Percentiles rank a stretch among this genome's conserved stretches.
Evolutionary conservation across 2,329 filamentous ascomycete genomes (phyloP).

Genomic region (Aaosphaeria pasadenensis): DNA sequence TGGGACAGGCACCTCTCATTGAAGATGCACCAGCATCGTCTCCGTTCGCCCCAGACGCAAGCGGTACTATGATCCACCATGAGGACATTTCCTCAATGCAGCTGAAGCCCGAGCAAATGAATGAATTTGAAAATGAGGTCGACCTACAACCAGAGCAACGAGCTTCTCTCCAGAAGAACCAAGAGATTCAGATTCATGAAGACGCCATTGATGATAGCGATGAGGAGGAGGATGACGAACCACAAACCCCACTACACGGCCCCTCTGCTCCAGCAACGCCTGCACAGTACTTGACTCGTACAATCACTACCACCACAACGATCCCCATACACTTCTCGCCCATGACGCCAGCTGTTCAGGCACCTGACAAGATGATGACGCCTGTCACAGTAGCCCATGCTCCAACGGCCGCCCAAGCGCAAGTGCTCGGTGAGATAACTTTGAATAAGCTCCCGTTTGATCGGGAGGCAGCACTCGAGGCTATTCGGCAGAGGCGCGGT

Average conservation of each 20-base stretch:
- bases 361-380: slow-evolving; percentile 22
- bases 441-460: slow-evolving; percentile 41
- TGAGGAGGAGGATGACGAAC: slow-evolving; percentile 20
- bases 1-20: slow-evolving; percentile 11
- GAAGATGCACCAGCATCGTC: slow-evolving; percentile 17
- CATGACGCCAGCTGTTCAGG: slow-evolving; percentile 30
- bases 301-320: slow-evolving; percentile 48
- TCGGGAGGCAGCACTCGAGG: slow-evolving; percentile 71
- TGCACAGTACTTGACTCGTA: slow-evolving; percentile 32
- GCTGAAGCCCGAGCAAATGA: slow-evolving; percentile 4
- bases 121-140: slow-evolving; percentile 7
- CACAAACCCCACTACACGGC: slow-evolving; percentile 16
- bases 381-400: slow-evolving; percentile 36
- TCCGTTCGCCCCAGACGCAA: slow-evolving; percentile 20
- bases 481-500: slow-evolving; percentile 70
- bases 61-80: slow-evolving; percentile 12
- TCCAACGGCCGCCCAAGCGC: slow-evolving; percentile 24
- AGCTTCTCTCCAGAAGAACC: background rate
- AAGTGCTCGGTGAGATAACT: slow-evolving; percentile 28
- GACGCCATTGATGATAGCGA: slow-evolving; percentile 30
- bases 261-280: slow-evolving; percentile 27
- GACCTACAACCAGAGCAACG: background rate
- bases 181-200: slow-evolving; percentile 28
- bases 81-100: slow-evolving; percentile 9
- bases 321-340: slow-evolving; percentile 48